A percentile compares a stretch with the other conserved stretches of the same genome.
These are phyloP conservation scores for Backusella sp. DNA, from an alignment of 192 early-diverging fungal genomes.

Conservation along the genomic window DNA sequence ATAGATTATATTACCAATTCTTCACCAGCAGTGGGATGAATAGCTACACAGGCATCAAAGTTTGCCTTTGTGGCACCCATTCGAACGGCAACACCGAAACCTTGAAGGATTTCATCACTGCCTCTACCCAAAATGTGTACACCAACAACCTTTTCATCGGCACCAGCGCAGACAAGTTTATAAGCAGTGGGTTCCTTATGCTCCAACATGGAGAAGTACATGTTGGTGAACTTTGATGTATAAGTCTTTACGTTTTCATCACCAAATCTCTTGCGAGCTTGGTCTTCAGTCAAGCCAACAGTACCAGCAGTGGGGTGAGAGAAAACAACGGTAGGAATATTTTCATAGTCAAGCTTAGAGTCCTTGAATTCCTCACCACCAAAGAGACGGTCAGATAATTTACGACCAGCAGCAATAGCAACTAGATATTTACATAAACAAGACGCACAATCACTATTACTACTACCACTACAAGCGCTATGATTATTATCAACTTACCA, in stretches of 20 bases:
- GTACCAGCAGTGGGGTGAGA: constrained; percentile 88
- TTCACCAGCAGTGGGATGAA: constrained; percentile 95
- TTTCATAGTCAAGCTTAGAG: constrained; percentile 86
- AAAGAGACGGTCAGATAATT: constrained; percentile 89
- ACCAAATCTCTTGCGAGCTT: constrained; percentile 76
- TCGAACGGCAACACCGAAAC: constrained; percentile 94
- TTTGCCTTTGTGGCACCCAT: constrained; percentile 99
- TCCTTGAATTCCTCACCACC: constrained; percentile 68
- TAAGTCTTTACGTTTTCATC: constrained; percentile 84
- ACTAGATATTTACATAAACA: constrained; percentile 44
- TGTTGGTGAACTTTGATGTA: constrained; percentile 84
- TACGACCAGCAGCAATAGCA: constrained; percentile 93
- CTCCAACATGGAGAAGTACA: constrained; percentile 83
- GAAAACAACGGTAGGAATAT: constrained; percentile 96
- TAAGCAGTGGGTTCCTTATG: constrained; percentile 90
- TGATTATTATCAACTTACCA: constrained; percentile 39
- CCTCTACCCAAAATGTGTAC: constrained; percentile 89
- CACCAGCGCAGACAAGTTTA: constrained; percentile 85
- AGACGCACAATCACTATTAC: neutral
- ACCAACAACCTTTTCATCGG: constrained; percentile 96
- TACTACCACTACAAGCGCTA: neutral
- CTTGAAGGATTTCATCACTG: constrained; percentile 91
- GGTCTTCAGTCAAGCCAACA: constrained; percentile 84
- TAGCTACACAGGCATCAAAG: constrained; percentile 94
- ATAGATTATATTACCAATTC: constrained; percentile 74